These are phyloP conservation scores for Entomortierella parvispora DNA, from an alignment of 192 early-diverging fungal genomes.

Conservation along the genomic window DNA sequence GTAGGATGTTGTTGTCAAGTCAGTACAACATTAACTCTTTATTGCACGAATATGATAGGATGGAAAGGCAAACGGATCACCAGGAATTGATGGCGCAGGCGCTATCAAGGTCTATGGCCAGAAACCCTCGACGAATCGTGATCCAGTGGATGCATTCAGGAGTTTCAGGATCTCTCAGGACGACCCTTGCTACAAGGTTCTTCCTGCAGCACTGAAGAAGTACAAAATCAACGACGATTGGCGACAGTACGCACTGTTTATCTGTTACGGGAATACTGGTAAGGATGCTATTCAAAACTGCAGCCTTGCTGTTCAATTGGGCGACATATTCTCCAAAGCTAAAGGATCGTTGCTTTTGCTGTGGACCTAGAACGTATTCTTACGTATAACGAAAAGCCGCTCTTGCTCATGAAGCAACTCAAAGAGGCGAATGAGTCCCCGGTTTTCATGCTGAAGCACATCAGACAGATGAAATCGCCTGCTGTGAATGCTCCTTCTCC, in stretches of 20 bases:
- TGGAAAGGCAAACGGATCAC: constrained; percentile 24
- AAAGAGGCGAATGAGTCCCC: constrained; percentile 76
- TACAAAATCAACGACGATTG: constrained; percentile 91
- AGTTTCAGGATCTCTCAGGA: constrained; percentile 84
- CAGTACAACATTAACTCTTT: too few relatives aligned
- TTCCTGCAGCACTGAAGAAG: constrained; percentile 87
- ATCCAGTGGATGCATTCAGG: constrained; percentile 79
- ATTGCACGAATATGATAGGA: constrained; percentile 22
- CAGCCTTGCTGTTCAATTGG: background rate
- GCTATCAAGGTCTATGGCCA: constrained; percentile 91
- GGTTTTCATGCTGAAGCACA: constrained; percentile 78
- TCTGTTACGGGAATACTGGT: constrained; percentile 79
- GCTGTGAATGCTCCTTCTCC: constrained; percentile 38
- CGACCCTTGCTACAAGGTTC: constrained; percentile 87
- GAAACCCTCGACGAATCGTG: constrained; percentile 57
- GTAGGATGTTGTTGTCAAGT: too few relatives aligned
- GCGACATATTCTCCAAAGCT: too few relatives aligned
- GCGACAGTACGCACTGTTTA: constrained; percentile 86
- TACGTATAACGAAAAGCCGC: constrained; percentile 82
- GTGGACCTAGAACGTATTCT: constrained; percentile 67
- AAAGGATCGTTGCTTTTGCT: background rate
- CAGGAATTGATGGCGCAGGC: constrained; percentile 53
- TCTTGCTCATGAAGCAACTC: constrained; percentile 76
- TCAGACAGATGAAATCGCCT: constrained; percentile 57
- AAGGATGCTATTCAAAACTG: background rate